phyloP scores from a whole-genome alignment of 169 alveolate species.

The Plasmodium gonderi region DNA sequence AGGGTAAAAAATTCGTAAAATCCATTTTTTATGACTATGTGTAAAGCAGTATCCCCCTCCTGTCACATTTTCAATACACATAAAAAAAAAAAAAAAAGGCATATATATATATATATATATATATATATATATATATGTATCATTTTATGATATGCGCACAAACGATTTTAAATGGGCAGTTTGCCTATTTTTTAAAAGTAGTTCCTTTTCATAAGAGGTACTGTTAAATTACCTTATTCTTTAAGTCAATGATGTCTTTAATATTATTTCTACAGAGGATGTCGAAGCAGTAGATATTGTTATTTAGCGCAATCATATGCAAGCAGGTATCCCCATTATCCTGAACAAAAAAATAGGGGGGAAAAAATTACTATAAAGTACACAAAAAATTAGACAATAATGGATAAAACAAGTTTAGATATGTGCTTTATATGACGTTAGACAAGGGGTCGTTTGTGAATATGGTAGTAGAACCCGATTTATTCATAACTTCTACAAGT shows the following conservation, averaged over 20 bases:
- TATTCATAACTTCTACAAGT: not conserved
- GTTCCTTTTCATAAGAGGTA: not conserved
- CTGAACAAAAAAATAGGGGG: not conserved
- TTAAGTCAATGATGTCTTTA: conserved; percentile 56
- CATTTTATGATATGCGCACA: not conserved
- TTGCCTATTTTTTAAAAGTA: not conserved
- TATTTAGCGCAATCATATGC: conserved; percentile 61
- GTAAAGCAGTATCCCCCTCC: conserved; percentile 74
- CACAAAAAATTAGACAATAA: not conserved
- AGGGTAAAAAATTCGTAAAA: conserved; percentile 42
- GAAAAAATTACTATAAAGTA: not conserved
- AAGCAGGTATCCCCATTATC: conserved; percentile 71
- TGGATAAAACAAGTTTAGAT: not conserved
- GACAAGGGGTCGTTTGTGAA: not conserved
- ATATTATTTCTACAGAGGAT: conserved; percentile 49
- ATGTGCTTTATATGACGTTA: not conserved
- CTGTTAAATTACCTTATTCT: conserved; percentile 33
- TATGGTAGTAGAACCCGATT: not conserved
- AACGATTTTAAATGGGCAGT: not conserved
- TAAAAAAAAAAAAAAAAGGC: not conserved
- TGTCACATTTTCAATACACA: not conserved
- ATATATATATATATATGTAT: not conserved
- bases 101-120: not conserved
- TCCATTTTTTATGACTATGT: conserved; percentile 66
- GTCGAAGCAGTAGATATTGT: conserved; percentile 47